A percentile compares a stretch with the other conserved stretches of the same genome.
phyloP scores from a whole-genome alignment of 768 basidiomycete genomes.

The Serendipita indica region DNA sequence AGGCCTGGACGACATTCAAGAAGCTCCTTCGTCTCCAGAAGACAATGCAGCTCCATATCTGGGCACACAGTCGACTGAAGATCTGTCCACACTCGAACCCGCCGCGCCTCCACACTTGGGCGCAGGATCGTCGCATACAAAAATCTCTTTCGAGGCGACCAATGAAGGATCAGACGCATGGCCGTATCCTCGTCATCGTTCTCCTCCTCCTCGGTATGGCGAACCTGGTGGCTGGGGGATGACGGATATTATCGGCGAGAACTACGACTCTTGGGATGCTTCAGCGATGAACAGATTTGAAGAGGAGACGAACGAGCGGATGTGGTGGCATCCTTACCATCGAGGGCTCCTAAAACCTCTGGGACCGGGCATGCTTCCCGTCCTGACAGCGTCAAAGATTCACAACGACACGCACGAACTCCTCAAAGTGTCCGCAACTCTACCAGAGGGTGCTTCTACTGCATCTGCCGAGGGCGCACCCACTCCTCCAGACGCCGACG shows the following conservation, averaged over 20 bases:
- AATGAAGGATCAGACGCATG: not conserved
- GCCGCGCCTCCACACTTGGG: not conserved
- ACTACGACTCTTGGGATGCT: not conserved
- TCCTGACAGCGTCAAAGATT: not conserved
- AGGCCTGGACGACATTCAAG: not conserved
- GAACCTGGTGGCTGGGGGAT: not conserved
- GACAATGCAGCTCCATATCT: not conserved
- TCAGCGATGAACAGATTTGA: not conserved
- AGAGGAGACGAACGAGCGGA: not conserved
- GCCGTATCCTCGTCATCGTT: constrained; percentile 7
- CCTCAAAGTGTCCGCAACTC: not conserved
- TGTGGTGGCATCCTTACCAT: not conserved
- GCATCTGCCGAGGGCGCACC: not conserved
- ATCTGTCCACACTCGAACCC: not conserved
- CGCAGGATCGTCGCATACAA: not conserved
- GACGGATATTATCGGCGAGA: not conserved
- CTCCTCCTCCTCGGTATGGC: not conserved
- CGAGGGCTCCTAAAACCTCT: not conserved
- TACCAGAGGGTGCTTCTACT: not conserved
- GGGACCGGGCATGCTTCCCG: constrained; percentile 5
- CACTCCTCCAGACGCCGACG: not conserved
- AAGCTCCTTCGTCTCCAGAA: constrained; percentile 4
- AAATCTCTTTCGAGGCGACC: not conserved
- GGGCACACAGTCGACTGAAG: constrained; percentile 6
- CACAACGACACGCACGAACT: not conserved